phyloP scores from a whole-genome alignment of 192 early-diverging fungal species.

The Irineochytrium annulatum region DNA sequence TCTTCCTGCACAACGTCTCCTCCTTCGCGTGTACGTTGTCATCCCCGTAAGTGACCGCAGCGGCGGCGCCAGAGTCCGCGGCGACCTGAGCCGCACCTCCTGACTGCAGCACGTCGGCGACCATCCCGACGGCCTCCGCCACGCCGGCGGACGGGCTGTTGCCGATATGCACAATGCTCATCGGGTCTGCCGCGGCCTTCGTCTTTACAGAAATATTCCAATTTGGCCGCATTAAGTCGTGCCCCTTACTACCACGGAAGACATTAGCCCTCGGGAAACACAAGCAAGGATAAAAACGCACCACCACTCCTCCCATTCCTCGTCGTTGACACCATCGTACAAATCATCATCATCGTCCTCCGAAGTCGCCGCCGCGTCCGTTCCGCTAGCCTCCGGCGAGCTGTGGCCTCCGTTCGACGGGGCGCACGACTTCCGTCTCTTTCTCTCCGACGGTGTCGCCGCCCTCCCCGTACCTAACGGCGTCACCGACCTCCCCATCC shows the following conservation, averaged over 20 bases:
- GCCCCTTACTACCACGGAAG: neutral
- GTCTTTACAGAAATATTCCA: neutral
- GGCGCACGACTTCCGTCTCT: neutral
- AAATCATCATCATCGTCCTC: neutral
- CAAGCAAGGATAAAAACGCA: neutral
- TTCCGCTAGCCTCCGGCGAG: neutral
- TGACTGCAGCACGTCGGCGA: neutral
- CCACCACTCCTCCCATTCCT: slow-evolving; percentile 1
- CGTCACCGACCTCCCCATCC: neutral
- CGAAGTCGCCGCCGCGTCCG: neutral
- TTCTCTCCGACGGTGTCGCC: neutral
- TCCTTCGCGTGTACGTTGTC: too few species aligned
- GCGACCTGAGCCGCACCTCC: neutral
- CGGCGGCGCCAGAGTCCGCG: neutral
- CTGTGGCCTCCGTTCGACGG: neutral
- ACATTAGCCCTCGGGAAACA: neutral
- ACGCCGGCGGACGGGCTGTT: neutral
- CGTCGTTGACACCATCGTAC: neutral
- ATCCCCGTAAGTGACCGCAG: too few species aligned
- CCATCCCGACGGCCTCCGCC: neutral
- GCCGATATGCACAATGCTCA: neutral
- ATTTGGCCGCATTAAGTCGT: neutral
- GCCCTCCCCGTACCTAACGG: neutral
- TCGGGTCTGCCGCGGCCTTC: neutral
- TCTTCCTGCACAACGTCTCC: too few species aligned